phyloP scores from a whole-genome alignment of 768 basidiomycete species.

The Termitomyces sp. region DNA sequence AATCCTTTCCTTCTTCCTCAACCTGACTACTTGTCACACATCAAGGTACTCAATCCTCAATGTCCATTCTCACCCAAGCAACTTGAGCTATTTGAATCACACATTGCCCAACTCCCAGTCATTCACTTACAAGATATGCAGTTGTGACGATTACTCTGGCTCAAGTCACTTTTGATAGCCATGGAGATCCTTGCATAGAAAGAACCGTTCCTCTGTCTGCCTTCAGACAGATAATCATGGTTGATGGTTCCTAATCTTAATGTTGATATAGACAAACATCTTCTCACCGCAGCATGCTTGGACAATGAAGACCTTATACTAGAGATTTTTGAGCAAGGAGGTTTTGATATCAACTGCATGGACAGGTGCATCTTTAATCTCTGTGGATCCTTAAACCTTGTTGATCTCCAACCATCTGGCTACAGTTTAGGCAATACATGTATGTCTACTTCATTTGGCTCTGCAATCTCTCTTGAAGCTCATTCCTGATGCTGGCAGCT shows the following conservation, averaged over 20 bases:
- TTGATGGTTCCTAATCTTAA: neutral
- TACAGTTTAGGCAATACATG: conserved; percentile 75
- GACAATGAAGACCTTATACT: conserved; percentile 71
- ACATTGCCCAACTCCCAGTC: too few relatives aligned
- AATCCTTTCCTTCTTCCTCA: too few relatives aligned
- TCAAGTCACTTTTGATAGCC: too few relatives aligned
- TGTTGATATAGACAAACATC: conserved; percentile 54
- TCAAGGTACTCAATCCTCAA: too few relatives aligned
- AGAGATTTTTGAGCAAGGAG: conserved; percentile 52
- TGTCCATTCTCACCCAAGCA: too few relatives aligned
- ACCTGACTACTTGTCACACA: neutral
- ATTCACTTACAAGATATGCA: too few relatives aligned
- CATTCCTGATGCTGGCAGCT: conserved; percentile 33
- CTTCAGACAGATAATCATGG: too few relatives aligned
- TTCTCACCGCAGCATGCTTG: conserved; percentile 67
- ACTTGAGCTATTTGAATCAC: too few relatives aligned
- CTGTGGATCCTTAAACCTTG: neutral
- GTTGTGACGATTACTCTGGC: too few relatives aligned
- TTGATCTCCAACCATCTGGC: conserved; percentile 6
- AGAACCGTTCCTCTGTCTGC: too few relatives aligned
- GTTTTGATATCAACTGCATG: conserved; percentile 69
- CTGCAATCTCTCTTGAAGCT: neutral
- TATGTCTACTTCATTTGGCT: conserved; percentile 28
- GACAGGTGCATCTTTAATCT: conserved; percentile 61
- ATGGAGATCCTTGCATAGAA: too few relatives aligned